Base-by-base conservation (phyloP, 2,329 filamentous ascomycete species). In the Aspergillus vadensis region DNA sequence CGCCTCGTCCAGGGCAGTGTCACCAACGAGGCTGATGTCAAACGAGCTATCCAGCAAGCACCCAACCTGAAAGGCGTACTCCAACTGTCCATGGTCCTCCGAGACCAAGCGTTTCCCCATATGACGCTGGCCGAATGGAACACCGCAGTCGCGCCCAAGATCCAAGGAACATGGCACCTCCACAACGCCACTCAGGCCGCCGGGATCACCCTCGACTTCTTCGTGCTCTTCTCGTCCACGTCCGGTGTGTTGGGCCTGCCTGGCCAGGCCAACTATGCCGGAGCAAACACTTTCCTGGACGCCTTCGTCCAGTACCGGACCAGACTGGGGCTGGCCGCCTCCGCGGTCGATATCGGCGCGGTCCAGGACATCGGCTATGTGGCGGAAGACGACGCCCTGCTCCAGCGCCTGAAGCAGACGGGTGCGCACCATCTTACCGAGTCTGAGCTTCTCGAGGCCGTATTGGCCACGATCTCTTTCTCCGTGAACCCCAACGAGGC, bases 171-270 rank as follows among this genome's bases (percentile, higher is more conserved):
- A 57, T 75, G 70, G 71, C 74, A 71, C 38, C 65, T 73, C 4
- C 72, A 77, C 50, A 12, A 56, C 1, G 59, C 59, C 4, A 56
- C 70, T 1, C 54, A 66, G 0, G 14, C 25, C 10, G 63, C 32
- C 3, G 44, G 44, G 19, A 23, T 23, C 10, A 25, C 66, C 1
- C 68, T 81, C 2, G 78, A 81, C 58, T 81, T 81, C 66, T 80
- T 81, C 64, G 60, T 81, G 14, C 64, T 77, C n/a, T 64, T 80
- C 12, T 76, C 73, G 1, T 80, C 77, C 0, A 57, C 74, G 0
- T 67, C 68, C 8, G 73, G 74, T 6, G 63, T 74, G 1, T 55
- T 76, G 39, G 72, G 75, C 5, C 65, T 69, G 32, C 27, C 61
- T 23, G 69, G 68, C 27, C 67, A 78, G 54, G 70, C 71, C 1